A percentile compares a stretch with the other conserved stretches of the same genome.
These are phyloP conservation scores for Diospyros kaki DNA, from an alignment of 148 eudicot genomes.

Conservation along the genomic window DNA sequence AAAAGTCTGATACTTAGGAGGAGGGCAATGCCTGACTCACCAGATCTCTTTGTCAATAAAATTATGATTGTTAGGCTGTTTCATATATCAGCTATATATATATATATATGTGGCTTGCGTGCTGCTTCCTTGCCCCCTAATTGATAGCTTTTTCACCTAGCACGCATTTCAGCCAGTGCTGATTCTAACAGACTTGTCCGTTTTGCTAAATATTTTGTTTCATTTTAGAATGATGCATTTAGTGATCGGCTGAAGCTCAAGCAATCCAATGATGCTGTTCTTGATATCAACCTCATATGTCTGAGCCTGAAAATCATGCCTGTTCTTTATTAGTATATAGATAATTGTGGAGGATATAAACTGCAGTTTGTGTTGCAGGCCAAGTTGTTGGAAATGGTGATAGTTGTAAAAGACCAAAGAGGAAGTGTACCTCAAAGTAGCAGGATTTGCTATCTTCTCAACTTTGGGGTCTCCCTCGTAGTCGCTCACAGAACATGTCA, in stretches of 20 bases:
- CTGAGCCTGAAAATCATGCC: not conserved
- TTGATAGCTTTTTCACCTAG: not conserved
- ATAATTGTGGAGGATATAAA: not conserved
- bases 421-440: conserved; percentile 11
- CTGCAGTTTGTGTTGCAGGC: conserved; percentile 10
- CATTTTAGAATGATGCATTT: not conserved
- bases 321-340: not conserved
- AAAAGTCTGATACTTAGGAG: not conserved
- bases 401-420: conserved; percentile 6
- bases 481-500: conserved; percentile 18
- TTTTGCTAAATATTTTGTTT: not conserved
- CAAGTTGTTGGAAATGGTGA: conserved; percentile 5
- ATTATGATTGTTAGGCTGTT: not conserved
- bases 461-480: conserved; percentile 17
- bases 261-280: not conserved
- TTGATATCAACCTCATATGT: not conserved
- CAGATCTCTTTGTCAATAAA: not conserved
- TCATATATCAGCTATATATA: not conserved
- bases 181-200: not conserved
- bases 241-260: not conserved
- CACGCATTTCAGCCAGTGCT: not conserved
- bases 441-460: conserved; percentile 19
- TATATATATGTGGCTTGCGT: not conserved
- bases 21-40: not conserved
- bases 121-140: not conserved